phyloP scores from a whole-genome alignment of 805 yeast species.

The Saturnispora zaruensis region DNA sequence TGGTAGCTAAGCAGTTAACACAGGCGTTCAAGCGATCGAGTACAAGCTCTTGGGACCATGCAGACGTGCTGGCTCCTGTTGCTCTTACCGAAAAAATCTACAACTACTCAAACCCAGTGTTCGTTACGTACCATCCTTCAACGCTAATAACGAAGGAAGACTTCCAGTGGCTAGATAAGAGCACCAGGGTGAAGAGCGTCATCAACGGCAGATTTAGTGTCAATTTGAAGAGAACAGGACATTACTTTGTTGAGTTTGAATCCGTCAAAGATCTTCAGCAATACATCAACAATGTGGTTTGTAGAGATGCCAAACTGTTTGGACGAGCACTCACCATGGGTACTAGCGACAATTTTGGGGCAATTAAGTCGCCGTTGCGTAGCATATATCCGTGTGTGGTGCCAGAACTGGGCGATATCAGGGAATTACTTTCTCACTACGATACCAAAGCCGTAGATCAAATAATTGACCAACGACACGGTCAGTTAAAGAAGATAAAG shows the following conservation, averaged over 20 bases:
- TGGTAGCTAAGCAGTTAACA: background rate
- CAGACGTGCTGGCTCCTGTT: background rate
- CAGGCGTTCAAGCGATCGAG: background rate
- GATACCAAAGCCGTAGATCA: background rate
- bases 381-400: background rate
- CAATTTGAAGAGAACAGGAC: background rate
- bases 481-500: background rate
- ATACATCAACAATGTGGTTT: background rate
- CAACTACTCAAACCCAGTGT: background rate
- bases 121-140: constrained; percentile 4
- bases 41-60: background rate
- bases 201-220: background rate
- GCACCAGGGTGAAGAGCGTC: background rate
- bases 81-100: background rate
- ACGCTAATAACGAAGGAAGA: background rate
- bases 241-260: constrained; percentile 1
- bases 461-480: background rate
- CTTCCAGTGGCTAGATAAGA: background rate
- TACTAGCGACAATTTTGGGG: background rate
- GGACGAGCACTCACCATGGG: background rate
- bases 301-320: background rate
- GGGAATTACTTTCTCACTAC: background rate
- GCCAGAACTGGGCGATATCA: constrained; percentile 4
- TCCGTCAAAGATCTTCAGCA: background rate
- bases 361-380: background rate